Evolutionary conservation across 169 alveolate species (phyloP).

Genomic region (Cytauxzoon felis): DNA sequence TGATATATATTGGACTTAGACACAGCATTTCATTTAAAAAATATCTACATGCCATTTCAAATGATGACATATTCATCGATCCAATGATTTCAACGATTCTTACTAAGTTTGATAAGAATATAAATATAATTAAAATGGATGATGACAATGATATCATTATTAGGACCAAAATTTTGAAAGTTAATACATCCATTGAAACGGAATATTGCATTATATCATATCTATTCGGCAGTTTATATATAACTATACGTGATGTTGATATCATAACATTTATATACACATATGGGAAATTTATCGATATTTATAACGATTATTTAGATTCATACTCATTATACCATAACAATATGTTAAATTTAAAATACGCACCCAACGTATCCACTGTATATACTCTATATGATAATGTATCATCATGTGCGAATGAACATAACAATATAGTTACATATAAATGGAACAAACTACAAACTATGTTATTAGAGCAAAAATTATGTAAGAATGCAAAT

Average conservation of each 20-base stretch:
- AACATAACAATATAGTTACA: too few species aligned
- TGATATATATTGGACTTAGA: slow-evolving; percentile 31
- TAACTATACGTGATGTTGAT: slow-evolving; percentile 45
- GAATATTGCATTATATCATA: neutral
- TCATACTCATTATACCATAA: too few species aligned
- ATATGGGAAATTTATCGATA: slow-evolving; percentile 12
- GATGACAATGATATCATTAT: neutral
- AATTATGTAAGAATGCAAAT: too few species aligned
- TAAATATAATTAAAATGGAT: slow-evolving; percentile 1
- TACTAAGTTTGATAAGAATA: neutral
- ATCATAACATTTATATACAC: slow-evolving; percentile 13
- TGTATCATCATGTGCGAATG: too few species aligned
- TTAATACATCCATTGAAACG: neutral
- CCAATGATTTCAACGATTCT: neutral
- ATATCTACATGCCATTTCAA: slow-evolving; percentile 20
- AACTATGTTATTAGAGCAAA: too few species aligned
- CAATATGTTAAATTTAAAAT: too few species aligned
- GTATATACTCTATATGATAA: too few species aligned
- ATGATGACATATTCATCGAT: slow-evolving; percentile 1
- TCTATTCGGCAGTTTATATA: slow-evolving; percentile 36
- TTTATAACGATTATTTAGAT: slow-evolving; percentile 24
- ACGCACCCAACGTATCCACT: too few species aligned
- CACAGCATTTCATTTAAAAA: slow-evolving; percentile 5
- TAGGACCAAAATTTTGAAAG: slow-evolving; percentile 1
- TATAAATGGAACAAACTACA: too few species aligned